These are phyloP conservation scores for Pisolithus tinctorius DNA, from an alignment of 768 basidiomycete species.

Conservation along the genomic window DNA sequence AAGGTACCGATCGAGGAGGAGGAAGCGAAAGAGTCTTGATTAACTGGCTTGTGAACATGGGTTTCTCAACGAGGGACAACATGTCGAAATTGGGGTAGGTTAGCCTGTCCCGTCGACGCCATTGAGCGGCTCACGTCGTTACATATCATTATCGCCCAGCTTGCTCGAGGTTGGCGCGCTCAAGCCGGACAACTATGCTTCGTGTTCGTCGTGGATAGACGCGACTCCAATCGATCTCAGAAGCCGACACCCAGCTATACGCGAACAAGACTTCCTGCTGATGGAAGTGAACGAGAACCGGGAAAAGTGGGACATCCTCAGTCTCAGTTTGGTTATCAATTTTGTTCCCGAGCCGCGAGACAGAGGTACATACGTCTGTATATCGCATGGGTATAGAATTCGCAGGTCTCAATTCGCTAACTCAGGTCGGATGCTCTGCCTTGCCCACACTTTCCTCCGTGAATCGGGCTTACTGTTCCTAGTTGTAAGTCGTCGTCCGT, in stretches of 20 bases:
- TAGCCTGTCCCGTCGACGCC: neutral
- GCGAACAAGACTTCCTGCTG: slow-evolving; percentile 80
- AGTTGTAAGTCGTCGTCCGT: slow-evolving; percentile 40
- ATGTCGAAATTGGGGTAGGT: slow-evolving; percentile 27
- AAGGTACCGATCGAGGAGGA: slow-evolving; percentile 76
- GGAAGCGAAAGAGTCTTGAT: slow-evolving; percentile 81
- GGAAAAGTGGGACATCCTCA: slow-evolving; percentile 69
- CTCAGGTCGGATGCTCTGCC: slow-evolving; percentile 63
- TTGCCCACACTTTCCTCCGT: slow-evolving; percentile 52
- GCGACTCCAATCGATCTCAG: slow-evolving; percentile 75
- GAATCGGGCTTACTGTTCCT: slow-evolving; percentile 60
- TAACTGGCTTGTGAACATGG: slow-evolving; percentile 60
- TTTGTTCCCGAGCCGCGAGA: slow-evolving; percentile 73
- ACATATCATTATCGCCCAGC: slow-evolving; percentile 30
- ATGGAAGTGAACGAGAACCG: slow-evolving; percentile 46
- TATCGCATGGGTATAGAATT: neutral
- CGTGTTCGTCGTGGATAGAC: slow-evolving; percentile 65
- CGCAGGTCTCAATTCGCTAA: neutral
- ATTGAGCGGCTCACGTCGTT: too few relatives aligned
- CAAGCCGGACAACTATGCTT: slow-evolving; percentile 71
- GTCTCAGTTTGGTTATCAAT: slow-evolving; percentile 85
- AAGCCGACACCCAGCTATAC: slow-evolving; percentile 73
- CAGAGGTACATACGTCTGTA: slow-evolving; percentile 46
- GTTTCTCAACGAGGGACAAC: slow-evolving; percentile 22
- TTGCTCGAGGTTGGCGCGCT: slow-evolving; percentile 88